These are phyloP conservation scores for Nannizziopsis barbatae DNA, from an alignment of 2,329 filamentous ascomycete species.

Conservation along the genomic window DNA sequence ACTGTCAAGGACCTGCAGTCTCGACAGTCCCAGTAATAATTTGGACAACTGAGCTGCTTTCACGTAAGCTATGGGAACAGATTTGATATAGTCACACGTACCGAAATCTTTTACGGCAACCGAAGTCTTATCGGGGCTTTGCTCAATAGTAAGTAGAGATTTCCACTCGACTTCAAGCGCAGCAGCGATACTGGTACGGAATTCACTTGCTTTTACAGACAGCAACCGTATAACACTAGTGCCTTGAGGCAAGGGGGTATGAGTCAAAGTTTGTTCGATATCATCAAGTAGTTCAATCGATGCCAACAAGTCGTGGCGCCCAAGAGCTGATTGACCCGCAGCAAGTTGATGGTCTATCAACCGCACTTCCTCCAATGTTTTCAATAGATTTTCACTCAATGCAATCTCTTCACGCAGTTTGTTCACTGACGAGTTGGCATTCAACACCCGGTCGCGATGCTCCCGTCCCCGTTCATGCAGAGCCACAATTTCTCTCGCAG, in stretches of 20 bases:
- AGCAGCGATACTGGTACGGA: conserved; percentile 56
- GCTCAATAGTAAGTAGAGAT: conserved; percentile 53
- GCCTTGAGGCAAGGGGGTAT: conserved; percentile 24
- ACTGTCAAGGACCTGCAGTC: conserved; percentile 24
- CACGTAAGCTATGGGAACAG: not conserved
- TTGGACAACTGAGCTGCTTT: not conserved
- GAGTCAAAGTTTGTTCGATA: conserved; percentile 25
- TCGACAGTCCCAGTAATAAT: conserved; percentile 24
- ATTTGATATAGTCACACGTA: conserved; percentile 22
- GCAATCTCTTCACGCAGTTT: conserved; percentile 49
- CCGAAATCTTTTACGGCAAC: conserved; percentile 46
- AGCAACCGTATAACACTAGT: conserved; percentile 45
- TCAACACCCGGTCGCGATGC: conserved; percentile 53
- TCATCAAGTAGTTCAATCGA: conserved; percentile 42
- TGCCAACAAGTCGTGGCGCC: conserved; percentile 34
- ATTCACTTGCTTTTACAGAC: conserved; percentile 51
- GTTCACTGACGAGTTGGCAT: conserved; percentile 44
- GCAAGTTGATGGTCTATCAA: conserved; percentile 41
- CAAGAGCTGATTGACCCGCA: conserved; percentile 36
- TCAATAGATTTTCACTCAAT: conserved; percentile 46
- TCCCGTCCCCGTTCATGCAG: conserved; percentile 60
- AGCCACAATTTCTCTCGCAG: conserved; percentile 69
- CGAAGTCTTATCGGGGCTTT: conserved; percentile 43
- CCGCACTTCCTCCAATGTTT: conserved; percentile 42
- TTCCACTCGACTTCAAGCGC: conserved; percentile 62